Conservation (phyloP, 2,329 filamentous ascomycete genomes). For the Trichoderma atroviride region DNA sequence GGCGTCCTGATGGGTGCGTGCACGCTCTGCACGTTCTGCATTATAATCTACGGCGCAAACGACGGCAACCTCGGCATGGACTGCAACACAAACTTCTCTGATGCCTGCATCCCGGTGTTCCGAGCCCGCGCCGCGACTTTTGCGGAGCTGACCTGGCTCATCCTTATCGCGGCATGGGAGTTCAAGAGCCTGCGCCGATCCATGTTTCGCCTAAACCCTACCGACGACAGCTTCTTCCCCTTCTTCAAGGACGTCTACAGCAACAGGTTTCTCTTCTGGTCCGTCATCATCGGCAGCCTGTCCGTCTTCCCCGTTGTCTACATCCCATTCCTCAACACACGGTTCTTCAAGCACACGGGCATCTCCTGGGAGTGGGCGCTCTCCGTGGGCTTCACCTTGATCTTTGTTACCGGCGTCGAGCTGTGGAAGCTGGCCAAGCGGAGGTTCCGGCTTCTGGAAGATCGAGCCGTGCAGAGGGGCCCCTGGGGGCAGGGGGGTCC, state of each 20-base stretch:
- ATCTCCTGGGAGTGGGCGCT: constrained; percentile 79
- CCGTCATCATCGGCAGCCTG: constrained; percentile 61
- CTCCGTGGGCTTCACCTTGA: constrained; percentile 62
- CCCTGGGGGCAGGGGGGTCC: constrained; percentile 57
- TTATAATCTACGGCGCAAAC: constrained; percentile 61
- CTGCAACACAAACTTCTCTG: constrained; percentile 64
- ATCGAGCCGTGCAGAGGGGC: constrained; percentile 53
- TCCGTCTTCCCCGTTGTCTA: constrained; percentile 71
- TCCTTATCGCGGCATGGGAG: constrained; percentile 76
- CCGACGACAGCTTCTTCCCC: constrained; percentile 53
- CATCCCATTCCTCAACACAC: constrained; percentile 69
- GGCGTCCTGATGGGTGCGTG: constrained; percentile 76
- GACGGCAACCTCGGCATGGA: constrained; percentile 58
- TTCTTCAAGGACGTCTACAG: constrained; percentile 66
- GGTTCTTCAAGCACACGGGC: constrained; percentile 71
- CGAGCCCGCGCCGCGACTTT: constrained; percentile 73
- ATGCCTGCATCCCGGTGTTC: constrained; percentile 64
- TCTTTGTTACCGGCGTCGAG: constrained; percentile 71
- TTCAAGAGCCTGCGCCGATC: constrained; percentile 73
- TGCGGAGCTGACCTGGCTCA: constrained; percentile 72
- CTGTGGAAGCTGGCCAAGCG: constrained; percentile 73
- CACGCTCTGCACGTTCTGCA: constrained; percentile 66
- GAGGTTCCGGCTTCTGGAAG: constrained; percentile 53
- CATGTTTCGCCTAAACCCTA: constrained; percentile 67
- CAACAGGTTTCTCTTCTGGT: constrained; percentile 72